Evolutionary conservation across 371 early-diverging fungal genomes (phyloP).

Genomic region (Mucor irregularis): DNA sequence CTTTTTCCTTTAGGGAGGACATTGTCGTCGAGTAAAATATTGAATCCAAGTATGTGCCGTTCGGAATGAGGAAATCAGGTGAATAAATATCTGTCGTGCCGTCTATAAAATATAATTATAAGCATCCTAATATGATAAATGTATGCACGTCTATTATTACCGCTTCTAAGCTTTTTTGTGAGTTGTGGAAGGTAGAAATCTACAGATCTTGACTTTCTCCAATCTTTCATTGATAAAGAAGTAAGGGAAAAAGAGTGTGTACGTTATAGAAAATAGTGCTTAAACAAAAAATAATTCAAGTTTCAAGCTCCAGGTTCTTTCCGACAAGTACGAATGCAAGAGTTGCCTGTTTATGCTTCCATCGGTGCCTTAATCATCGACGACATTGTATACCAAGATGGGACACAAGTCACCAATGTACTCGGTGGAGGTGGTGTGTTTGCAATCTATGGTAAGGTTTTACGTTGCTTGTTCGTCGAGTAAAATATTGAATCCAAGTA

Average conservation of each 20-base stretch:
- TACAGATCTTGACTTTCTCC: neutral
- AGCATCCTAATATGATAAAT: neutral
- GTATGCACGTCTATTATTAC: neutral
- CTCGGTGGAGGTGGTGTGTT: slow-evolving; percentile 52
- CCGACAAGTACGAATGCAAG: neutral
- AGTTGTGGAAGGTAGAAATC: slow-evolving; percentile 5
- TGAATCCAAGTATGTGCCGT: no score
- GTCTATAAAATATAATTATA: no score
- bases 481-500: no score
- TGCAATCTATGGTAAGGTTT: slow-evolving; percentile 48
- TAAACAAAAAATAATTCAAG: no score
- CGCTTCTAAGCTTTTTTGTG: neutral
- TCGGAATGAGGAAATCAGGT: no score
- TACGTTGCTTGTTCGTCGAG: no score
- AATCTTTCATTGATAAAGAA: neutral
- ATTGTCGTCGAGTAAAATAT: no score
- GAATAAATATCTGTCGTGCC: no score
- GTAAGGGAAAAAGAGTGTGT: neutral
- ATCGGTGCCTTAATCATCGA: slow-evolving; percentile 52
- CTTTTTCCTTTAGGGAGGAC: no score
- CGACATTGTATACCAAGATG: slow-evolving; percentile 44
- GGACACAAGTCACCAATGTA: slow-evolving; percentile 27
- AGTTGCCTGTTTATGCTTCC: slow-evolving; percentile 19
- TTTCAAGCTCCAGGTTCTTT: no score
- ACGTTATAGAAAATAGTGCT: neutral